These are phyloP conservation scores for Backusella parvicylindrica DNA, from an alignment of 192 early-diverging fungal genomes.

Conservation along the genomic window DNA sequence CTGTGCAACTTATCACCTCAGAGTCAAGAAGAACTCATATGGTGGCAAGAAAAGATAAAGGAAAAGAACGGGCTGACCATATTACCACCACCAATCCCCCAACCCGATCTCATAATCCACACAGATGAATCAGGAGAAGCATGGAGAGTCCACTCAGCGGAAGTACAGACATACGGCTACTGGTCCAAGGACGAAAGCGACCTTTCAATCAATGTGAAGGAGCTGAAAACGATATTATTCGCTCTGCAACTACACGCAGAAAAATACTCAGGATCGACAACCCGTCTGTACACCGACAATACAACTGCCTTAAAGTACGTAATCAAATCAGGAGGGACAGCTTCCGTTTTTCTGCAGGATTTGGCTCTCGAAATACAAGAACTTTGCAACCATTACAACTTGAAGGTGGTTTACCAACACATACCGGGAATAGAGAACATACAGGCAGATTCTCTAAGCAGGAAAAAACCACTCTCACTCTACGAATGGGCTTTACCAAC, in stretches of 20 bases:
- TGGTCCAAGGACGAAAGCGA: no score
- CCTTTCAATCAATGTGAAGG: no score
- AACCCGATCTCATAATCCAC: no score
- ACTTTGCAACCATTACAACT: background rate
- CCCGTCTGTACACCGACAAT: background rate
- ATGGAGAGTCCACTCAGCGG: no score
- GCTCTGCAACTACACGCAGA: background rate
- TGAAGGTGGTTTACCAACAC: background rate
- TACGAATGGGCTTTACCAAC: no score
- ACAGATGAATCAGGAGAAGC: no score
- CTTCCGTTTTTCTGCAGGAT: background rate
- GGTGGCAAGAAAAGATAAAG: background rate
- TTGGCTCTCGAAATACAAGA: conserved; percentile 8
- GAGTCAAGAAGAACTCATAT: background rate
- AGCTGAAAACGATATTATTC: background rate
- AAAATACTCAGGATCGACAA: background rate
- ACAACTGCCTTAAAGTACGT: conserved; percentile 11
- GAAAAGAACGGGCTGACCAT: conserved; percentile 8
- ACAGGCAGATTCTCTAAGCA: no score
- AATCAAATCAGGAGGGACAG: conserved; percentile 4
- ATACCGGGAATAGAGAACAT: no score
- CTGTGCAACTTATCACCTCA: background rate
- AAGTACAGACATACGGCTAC: no score
- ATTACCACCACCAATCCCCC: no score
- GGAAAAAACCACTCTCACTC: no score